Evolutionary conservation across 805 yeast genomes (phyloP).

Genomic region (Pichia heedii): DNA sequence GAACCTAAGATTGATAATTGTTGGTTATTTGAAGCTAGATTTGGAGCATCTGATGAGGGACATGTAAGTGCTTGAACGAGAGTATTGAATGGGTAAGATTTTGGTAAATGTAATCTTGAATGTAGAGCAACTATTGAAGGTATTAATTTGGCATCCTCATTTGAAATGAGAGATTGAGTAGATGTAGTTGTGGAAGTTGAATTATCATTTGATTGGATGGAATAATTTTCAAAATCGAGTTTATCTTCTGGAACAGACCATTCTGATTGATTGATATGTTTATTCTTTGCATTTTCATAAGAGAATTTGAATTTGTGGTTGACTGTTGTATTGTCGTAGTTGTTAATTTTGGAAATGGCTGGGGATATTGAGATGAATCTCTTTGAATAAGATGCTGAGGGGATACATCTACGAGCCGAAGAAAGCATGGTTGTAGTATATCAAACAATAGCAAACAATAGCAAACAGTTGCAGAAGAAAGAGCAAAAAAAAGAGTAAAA

Average conservation of each 20-base stretch:
- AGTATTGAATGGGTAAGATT: constrained; percentile 47
- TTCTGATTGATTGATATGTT: constrained; percentile 9
- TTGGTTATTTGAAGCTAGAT: constrained; percentile 41
- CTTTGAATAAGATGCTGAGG: not conserved
- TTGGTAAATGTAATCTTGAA: constrained; percentile 60
- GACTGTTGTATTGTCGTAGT: not conserved
- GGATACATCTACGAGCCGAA: not conserved
- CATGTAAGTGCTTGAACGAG: constrained; percentile 78
- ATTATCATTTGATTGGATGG: no score
- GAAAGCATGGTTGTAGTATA: not conserved
- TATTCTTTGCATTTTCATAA: constrained; percentile 22
- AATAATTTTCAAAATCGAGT: constrained; percentile 26
- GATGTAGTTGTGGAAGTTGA: constrained; percentile 21
- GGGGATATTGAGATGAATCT: constrained; percentile 10
- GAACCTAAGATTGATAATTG: constrained; percentile 81
- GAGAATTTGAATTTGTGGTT: constrained; percentile 19
- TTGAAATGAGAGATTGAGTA: constrained; percentile 19
- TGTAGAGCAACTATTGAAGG: constrained; percentile 76
- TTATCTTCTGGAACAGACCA: constrained; percentile 15
- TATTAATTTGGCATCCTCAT: constrained; percentile 48
- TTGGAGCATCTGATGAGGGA: constrained; percentile 35
- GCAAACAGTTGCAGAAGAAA: no score
- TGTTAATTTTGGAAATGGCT: constrained; percentile 1
- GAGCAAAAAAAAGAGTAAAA: no score
- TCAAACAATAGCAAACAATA: no score